Conservation (phyloP, 2,329 filamentous ascomycete genomes). For the Intubia oerlemansii region DNA sequence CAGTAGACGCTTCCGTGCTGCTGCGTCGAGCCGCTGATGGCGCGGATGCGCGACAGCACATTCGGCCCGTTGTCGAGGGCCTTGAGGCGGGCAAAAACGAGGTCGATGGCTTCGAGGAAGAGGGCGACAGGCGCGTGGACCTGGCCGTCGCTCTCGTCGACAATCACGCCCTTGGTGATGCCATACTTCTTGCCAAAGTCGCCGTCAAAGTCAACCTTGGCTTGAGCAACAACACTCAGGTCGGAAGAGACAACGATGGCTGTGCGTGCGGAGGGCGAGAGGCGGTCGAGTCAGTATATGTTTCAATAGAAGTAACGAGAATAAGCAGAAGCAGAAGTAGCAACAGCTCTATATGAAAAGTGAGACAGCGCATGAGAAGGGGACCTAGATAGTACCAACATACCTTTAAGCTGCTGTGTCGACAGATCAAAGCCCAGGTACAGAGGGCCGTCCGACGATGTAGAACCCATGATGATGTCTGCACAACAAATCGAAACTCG, state of each 20-base stretch:
- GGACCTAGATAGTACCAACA: too few relatives aligned
- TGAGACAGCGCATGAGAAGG: too few relatives aligned
- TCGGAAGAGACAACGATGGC: constrained; percentile 68
- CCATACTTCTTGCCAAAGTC: constrained; percentile 55
- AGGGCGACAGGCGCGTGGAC: constrained; percentile 84
- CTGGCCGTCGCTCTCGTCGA: constrained; percentile 63
- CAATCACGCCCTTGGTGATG: constrained; percentile 71
- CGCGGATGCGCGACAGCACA: constrained; percentile 46
- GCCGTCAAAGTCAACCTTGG: constrained; percentile 87
- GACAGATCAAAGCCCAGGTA: constrained; percentile 92
- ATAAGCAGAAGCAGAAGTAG: too few relatives aligned
- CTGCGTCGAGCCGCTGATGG: constrained; percentile 81
- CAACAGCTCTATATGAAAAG: too few relatives aligned
- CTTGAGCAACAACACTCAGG: constrained; percentile 60
- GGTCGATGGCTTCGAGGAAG: constrained; percentile 85
- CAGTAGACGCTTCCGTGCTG: constrained; percentile 97
- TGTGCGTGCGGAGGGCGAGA: too few relatives aligned
- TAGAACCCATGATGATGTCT: too few relatives aligned
- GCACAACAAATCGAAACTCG: too few relatives aligned
- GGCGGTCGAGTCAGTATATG: neutral
- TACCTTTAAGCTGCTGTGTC: constrained; percentile 89
- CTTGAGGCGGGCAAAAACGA: constrained; percentile 55
- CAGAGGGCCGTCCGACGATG: constrained; percentile 37
- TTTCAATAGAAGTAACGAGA: constrained; percentile 1
- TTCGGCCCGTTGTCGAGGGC: constrained; percentile 38